Percentiles rank a stretch among this genome's conserved stretches.
These are phyloP conservation scores for Linnemannia schmuckeri DNA, from an alignment of 192 early-diverging fungal genomes.

Conservation along the genomic window DNA sequence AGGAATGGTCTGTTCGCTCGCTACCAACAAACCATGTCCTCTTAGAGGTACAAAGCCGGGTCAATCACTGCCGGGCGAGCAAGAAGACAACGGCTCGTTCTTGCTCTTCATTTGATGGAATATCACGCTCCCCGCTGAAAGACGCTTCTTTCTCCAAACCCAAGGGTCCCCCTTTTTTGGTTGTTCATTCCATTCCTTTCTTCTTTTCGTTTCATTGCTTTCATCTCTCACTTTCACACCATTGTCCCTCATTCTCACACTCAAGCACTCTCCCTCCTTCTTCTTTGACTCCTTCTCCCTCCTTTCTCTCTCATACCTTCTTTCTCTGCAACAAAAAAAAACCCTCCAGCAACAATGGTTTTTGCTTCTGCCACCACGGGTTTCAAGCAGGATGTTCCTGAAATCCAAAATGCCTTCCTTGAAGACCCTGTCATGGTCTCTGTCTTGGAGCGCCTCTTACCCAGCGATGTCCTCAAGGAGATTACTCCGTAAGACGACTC, in stretches of 20 bases:
- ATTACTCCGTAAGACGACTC: constrained; percentile 61
- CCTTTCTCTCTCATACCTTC: not conserved
- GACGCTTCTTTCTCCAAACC: not conserved
- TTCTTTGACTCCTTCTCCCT: not conserved
- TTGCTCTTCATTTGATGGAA: not conserved
- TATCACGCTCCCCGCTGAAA: not conserved
- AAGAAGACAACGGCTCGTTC: not conserved
- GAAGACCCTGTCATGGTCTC: constrained; percentile 63
- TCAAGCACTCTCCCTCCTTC: not conserved
- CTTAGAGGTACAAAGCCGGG: not conserved
- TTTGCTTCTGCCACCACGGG: constrained; percentile 48
- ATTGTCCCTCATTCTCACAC: not conserved
- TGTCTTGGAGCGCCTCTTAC: constrained; percentile 65
- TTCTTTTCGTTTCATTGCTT: not conserved
- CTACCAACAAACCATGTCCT: not conserved
- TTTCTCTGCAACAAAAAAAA: not conserved
- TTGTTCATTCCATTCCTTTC: constrained; percentile 2
- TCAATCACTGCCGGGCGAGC: not conserved
- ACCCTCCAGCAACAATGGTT: constrained; percentile 18
- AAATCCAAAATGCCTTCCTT: constrained; percentile 38
- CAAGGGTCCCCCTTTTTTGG: not conserved
- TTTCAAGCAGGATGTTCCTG: constrained; percentile 53
- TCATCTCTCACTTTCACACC: not conserved
- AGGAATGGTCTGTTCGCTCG: not conserved
- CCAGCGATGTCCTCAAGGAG: constrained; percentile 54